Evolutionary conservation across 2,329 filamentous ascomycete species (phyloP), one percentile per base, ranked within the genome.

Genomic region (Apiospora arundinis): DNA sequence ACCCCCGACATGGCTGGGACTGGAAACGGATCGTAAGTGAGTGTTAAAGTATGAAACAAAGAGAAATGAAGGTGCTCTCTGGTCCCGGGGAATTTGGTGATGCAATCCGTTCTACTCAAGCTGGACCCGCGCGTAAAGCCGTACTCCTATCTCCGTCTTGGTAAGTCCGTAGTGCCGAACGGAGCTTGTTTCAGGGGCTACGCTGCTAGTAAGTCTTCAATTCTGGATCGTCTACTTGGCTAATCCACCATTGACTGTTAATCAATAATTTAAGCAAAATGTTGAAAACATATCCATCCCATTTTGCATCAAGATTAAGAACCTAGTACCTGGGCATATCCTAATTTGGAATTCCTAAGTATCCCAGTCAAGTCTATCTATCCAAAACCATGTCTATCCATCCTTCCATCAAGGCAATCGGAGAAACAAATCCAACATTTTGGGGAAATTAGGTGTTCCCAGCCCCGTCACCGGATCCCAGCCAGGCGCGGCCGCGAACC

Each of bases 381-480:
- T 3, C 49, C 14, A 32, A 8, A 21, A 18, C 7, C 49, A 12
- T 18, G 25, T 21, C 25, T 32, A 8, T 4, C 48, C 4, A 3
- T 12, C 2, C 2, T 9, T n/a, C 37, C 8, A 6, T 37, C 56
- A 63, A 7, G 56, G 56, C 32, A 63, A 14, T 2, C 32, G 1
- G 1, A 63, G 18, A 14, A 63, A 63, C 32, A 63, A 23, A n/a
- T 67, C 44, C 67, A 69, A 40, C 48, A 69, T 40, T 45, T 23
- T 49, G 3, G 23, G 37, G 14, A 70, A 70, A 6, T 42, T n/a
- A 1, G 68, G 68, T 23, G 68, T 70, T 8, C 85, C 84, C 16
- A 83, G 78, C 0, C 84, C 85, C 0, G 84, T 86, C 4, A 85
- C 83, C 0, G 84, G 83, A 76, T 86, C 84, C 85, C 85, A 86